Conservation (phyloP, 805 yeast genomes). For the Yarrowia yakushimensis region DNA sequence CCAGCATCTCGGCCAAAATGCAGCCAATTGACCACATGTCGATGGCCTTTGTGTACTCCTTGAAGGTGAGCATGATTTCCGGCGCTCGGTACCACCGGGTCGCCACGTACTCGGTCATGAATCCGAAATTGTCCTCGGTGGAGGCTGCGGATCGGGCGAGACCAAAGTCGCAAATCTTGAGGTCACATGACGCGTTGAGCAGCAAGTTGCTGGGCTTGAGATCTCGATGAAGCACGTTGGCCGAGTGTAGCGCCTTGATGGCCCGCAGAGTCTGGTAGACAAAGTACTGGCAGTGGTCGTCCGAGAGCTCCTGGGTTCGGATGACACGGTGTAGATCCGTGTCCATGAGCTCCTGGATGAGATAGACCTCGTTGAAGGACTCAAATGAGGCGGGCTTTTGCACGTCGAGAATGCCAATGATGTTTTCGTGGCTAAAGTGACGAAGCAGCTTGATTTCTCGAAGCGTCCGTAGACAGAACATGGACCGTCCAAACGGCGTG, state of each 20-base stretch:
- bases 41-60: conserved; percentile 89
- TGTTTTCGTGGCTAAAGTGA: conserved; percentile 91
- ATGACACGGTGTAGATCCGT: conserved; percentile 98
- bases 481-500: conserved; percentile 82
- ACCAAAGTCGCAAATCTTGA: conserved; percentile 93
- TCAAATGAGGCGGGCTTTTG: conserved; percentile 79
- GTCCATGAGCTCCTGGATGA: conserved; percentile 85
- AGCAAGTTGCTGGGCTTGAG: conserved; percentile 84
- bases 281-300: conserved; percentile 92
- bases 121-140: conserved; percentile 63
- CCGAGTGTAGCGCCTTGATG: conserved; percentile 83
- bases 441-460: conserved; percentile 84
- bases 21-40: conserved; percentile 98
- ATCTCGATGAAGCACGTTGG: conserved; percentile 92
- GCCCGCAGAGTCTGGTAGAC: conserved; percentile 89
- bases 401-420: conserved; percentile 82
- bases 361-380: conserved; percentile 78
- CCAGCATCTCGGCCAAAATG: conserved; percentile 83
- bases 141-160: conserved; percentile 64
- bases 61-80: conserved; percentile 92
- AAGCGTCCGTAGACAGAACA: conserved; percentile 84
- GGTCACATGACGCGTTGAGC: conserved; percentile 87
- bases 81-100: conserved; percentile 98
- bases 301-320: conserved; percentile 79
- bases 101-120: conserved; percentile 96